Evolutionary conservation across 2,329 filamentous ascomycete species (phyloP).

Genomic region (Colletotrichum sidae): DNA sequence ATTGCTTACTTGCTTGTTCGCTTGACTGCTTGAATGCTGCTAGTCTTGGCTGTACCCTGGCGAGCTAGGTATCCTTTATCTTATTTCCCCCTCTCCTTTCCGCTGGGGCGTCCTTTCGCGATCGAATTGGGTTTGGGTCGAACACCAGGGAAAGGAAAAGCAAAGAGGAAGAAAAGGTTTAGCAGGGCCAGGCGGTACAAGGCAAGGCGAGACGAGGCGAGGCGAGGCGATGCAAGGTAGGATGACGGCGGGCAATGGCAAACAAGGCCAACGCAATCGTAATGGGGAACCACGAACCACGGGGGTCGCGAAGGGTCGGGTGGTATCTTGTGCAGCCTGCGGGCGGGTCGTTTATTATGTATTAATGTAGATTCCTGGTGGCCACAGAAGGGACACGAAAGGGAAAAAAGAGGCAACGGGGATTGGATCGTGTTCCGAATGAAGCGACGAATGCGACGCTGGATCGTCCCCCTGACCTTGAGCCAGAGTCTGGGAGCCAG

Average conservation of each 20-base stretch:
- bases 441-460: slow-evolving; percentile 29
- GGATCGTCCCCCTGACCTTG: slow-evolving; percentile 32
- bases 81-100: neutral
- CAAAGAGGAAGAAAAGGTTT: no score
- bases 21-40: no score
- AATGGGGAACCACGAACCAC: neutral
- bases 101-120: slow-evolving; percentile 14
- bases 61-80: no score
- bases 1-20: no score
- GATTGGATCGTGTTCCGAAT: slow-evolving; percentile 18
- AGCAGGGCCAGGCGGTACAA: no score
- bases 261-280: neutral
- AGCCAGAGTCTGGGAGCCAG: no score
- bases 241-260: slow-evolving; percentile 8
- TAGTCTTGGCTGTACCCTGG: no score
- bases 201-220: no score
- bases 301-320: slow-evolving; percentile 9
- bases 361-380: slow-evolving; percentile 5
- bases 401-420: neutral
- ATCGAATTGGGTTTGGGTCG: slow-evolving; percentile 13
- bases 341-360: slow-evolving; percentile 27
- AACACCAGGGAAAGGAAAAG: no score
- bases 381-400: neutral
- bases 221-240: no score
- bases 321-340: slow-evolving; percentile 6